Conservation (phyloP, 202 grass and related monocot genomes). For the Panicum hallii region DNA sequence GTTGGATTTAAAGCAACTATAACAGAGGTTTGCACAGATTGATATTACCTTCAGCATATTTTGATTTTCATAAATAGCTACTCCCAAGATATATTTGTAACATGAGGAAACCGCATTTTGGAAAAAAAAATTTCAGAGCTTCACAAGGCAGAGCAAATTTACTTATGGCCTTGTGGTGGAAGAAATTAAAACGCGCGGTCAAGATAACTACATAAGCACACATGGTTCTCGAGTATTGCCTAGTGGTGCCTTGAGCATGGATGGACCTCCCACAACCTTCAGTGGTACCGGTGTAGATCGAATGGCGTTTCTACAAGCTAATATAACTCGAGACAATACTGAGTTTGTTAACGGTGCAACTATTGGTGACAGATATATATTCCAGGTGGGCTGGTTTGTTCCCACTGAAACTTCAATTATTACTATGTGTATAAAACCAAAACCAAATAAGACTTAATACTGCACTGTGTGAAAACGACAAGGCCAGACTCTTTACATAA, state of each 20-base stretch:
- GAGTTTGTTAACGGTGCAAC: constrained; percentile 83
- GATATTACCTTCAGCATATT: background rate
- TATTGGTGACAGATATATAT: constrained; percentile 83
- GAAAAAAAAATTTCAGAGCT: constrained; percentile 48
- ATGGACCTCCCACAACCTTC: constrained; percentile 91
- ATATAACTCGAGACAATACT: constrained; percentile 95
- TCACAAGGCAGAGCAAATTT: constrained; percentile 94
- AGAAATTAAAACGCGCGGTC: constrained; percentile 88
- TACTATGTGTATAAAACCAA: background rate
- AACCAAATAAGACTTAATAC: background rate
- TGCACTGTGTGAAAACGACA: background rate
- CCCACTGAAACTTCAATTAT: background rate
- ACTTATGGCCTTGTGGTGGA: constrained; percentile 93
- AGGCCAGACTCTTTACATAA: background rate
- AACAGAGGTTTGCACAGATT: constrained; percentile 65
- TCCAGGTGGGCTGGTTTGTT: constrained; percentile 62
- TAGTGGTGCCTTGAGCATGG: constrained; percentile 75
- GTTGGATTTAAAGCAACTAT: constrained; percentile 94
- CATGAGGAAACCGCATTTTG: constrained; percentile 35
- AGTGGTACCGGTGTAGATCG: constrained; percentile 84
- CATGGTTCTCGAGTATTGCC: constrained; percentile 80
- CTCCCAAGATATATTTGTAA: constrained; percentile 42
- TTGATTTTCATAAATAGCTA: background rate
- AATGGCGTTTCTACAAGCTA: constrained; percentile 84
- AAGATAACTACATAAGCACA: constrained; percentile 82